Evolutionary conservation across 805 yeast genomes (phyloP), one percentile per base, ranked within the genome.

Genomic region (Wickerhamomyces bovis): DNA sequence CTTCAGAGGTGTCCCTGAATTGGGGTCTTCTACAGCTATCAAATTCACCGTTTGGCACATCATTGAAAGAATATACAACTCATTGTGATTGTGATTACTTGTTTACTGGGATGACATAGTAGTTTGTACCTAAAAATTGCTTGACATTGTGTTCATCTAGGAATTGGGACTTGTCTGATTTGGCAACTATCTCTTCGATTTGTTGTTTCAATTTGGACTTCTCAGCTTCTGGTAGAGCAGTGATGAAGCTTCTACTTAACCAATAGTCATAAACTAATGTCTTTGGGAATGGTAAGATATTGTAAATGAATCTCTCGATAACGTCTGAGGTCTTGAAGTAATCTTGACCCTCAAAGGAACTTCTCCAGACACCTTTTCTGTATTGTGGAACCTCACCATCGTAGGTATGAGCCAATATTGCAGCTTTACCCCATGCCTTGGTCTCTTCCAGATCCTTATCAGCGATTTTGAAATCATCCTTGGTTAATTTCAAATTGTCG

Each of bases 351-450:
- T 62, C 60, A 38, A 78, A 67, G 1, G 67, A 64, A 2, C 62
- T 40, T 46, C 68, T 66, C 85, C 85, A 80, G 12, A 53, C 51
- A 15, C 67, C 71, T 25, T 61, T 68, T 40, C 81, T 68, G 53
- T 77, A 80, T 61, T 80, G 85, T 6, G 86, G 85, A 25, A 80
- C 81, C 3, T 59, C 60, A 5, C 36, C 50, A 50, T 76, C 82
- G 47, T 54, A 63, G 4, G n/a, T 22, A 36, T 56, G 55, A 3
- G 57, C 63, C 19, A 42, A 28, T 2, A 33, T n/a, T 2, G 59
- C 54, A 18, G 53, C 44, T 4, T 44, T 25, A 4, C 48, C 49
- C 58, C 57, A 56, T 1, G 52, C 49, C 11, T 42, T 28, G 18
- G 47, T 43, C 12, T 33, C 31, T 6, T 39, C 31, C 5, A 46